Evolutionary conservation across 176 grass and related monocot genomes (phyloP).

Genomic region (Ananas comosus): DNA sequence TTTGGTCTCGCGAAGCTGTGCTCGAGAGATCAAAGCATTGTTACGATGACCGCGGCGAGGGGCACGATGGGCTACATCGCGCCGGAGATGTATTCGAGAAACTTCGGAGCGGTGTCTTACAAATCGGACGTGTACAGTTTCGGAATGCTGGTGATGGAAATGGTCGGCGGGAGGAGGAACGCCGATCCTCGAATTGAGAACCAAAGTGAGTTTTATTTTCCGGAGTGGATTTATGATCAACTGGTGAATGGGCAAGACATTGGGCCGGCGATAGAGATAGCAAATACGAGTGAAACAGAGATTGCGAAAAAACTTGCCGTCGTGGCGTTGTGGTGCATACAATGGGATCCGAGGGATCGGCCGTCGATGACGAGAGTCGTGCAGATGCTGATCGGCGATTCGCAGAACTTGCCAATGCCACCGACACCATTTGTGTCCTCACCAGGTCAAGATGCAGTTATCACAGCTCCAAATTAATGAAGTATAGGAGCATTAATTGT

Average conservation of each 20-base stretch:
- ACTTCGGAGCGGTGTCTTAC: constrained; percentile 5
- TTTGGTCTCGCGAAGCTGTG: constrained; percentile 5
- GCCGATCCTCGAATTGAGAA: background rate
- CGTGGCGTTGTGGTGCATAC: constrained; percentile 20
- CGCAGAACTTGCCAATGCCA: constrained; percentile 14
- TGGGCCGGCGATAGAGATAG: background rate
- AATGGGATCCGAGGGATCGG: constrained; percentile 23
- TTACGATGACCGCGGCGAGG: constrained; percentile 6
- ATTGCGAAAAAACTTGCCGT: constrained; percentile 2
- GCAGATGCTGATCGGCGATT: constrained; percentile 15
- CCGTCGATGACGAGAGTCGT: constrained; percentile 24
- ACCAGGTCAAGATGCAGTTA: background rate
- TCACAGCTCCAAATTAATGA: background rate
- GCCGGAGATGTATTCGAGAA: constrained; percentile 7
- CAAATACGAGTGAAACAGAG: background rate
- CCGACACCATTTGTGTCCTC: constrained; percentile 13
- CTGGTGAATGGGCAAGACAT: background rate
- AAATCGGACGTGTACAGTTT: constrained; percentile 6
- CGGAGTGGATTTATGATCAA: background rate
- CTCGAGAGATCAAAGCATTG: constrained; percentile 3
- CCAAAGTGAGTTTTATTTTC: constrained; percentile 4
- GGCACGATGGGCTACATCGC: constrained; percentile 9
- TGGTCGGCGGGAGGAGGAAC: constrained; percentile 4
- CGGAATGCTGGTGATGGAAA: constrained; percentile 3
- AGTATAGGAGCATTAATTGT: too few species aligned